phyloP scores from a whole-genome alignment of 106 monocot genomes.

The Phalaenopsis aphrodite region DNA sequence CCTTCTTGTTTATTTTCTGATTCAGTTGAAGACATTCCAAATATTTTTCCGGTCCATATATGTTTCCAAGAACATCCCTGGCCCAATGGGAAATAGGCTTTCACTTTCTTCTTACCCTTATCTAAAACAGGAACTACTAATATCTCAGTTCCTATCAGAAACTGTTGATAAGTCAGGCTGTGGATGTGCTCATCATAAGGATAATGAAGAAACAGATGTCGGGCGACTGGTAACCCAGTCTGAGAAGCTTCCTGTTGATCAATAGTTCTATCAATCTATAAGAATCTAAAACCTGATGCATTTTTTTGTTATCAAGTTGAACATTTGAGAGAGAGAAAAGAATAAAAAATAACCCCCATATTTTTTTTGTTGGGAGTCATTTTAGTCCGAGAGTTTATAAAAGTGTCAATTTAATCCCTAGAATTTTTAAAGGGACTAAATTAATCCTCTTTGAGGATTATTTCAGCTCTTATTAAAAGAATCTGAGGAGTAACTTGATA shows the following conservation, averaged over 20 bases:
- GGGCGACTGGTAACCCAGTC: conserved; percentile 59
- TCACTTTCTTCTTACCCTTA: conserved; percentile 51
- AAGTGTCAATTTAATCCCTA: too few relatives aligned
- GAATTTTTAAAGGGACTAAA: too few relatives aligned
- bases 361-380: too few relatives aligned
- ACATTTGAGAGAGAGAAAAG: not conserved
- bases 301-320: not conserved
- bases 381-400: too few relatives aligned
- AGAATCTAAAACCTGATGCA: not conserved
- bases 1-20: conserved; percentile 16
- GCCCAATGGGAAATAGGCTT: conserved; percentile 54
- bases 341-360: too few relatives aligned
- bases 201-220: conserved; percentile 86
- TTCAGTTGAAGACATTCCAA: not conserved
- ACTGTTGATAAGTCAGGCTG: conserved; percentile 60
- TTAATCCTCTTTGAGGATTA: too few relatives aligned
- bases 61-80: conserved; percentile 58
- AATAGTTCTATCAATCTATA: not conserved
- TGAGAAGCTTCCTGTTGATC: conserved; percentile 56
- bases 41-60: conserved; percentile 58
- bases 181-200: conserved; percentile 59
- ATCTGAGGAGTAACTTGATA: too few relatives aligned
- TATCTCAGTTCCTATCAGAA: conserved; percentile 69
- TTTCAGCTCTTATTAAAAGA: too few relatives aligned
- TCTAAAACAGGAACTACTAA: conserved; percentile 73